Percentiles rank a stretch among this genome's conserved stretches.
Conservation (phyloP, 1,284 basidiomycete species). For the Tetrapyrgos nigripes region DNA sequence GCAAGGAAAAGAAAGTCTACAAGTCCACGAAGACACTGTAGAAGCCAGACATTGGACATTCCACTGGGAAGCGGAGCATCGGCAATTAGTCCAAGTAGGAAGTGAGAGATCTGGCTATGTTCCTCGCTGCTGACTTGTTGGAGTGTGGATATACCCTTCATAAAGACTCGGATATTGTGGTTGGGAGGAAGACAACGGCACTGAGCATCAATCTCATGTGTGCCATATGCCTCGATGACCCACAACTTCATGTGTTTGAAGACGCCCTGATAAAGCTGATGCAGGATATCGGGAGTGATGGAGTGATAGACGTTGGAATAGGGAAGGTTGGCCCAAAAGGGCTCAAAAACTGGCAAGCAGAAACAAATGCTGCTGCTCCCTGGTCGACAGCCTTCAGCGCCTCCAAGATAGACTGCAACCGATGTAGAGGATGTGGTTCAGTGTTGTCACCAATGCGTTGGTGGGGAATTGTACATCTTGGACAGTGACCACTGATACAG, state of each 20-base stretch:
- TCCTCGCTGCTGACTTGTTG: conserved; percentile 33
- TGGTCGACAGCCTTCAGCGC: neutral
- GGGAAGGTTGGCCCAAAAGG: conserved; percentile 25
- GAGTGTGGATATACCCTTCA: conserved; percentile 40
- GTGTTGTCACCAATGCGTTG: too few relatives aligned
- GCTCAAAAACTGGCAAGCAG: too few relatives aligned
- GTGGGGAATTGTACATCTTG: too few relatives aligned
- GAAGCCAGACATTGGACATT: neutral
- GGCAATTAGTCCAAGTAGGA: conserved; percentile 34
- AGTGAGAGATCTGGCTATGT: conserved; percentile 36
- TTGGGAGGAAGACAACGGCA: conserved; percentile 35
- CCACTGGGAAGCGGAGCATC: conserved; percentile 18
- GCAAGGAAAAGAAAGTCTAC: conserved; percentile 36
- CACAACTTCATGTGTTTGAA: conserved; percentile 34
- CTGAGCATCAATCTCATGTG: conserved; percentile 31
- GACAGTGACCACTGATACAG: too few relatives aligned
- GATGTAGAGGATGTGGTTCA: neutral
- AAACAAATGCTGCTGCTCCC: too few relatives aligned
- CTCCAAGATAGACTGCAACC: neutral
- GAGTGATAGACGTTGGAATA: conserved; percentile 24
- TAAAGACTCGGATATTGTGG: too few relatives aligned
- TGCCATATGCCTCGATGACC: conserved; percentile 21
- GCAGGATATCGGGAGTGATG: conserved; percentile 37
- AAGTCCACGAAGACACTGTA: conserved; percentile 19
- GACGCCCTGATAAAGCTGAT: conserved; percentile 36